These are phyloP conservation scores for Phytophthora multivora DNA, from an alignment of 352 stramenopile species.

Conservation along the genomic window DNA sequence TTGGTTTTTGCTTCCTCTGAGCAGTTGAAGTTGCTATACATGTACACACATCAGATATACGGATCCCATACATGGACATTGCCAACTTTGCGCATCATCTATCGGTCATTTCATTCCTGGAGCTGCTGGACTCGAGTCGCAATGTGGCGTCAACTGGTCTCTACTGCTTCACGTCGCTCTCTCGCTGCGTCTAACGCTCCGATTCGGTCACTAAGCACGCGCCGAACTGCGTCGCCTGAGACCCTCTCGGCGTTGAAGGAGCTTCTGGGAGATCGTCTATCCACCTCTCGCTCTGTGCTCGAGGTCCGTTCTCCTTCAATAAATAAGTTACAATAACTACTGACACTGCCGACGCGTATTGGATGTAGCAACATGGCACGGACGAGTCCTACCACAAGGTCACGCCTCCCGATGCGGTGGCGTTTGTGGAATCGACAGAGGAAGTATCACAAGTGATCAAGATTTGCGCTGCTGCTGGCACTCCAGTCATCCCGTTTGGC, in stretches of 20 bases:
- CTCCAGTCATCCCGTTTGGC: conserved; percentile 95
- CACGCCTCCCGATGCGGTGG: conserved; percentile 80
- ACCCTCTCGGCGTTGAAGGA: conserved; percentile 59
- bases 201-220: conserved; percentile 30
- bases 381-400: conserved; percentile 92
- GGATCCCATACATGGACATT: not conserved
- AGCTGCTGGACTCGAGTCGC: conserved; percentile 10
- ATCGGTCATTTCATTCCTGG: conserved; percentile 9
- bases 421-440: conserved; percentile 82
- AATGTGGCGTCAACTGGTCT: conserved; percentile 30
- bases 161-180: conserved; percentile 1
- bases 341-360: not conserved
- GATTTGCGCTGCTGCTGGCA: conserved; percentile 75
- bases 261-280: conserved; percentile 71
- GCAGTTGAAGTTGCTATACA: conserved; percentile 13
- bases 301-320: conserved; percentile 35
- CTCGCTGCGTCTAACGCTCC: not conserved
- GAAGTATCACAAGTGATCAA: conserved; percentile 91
- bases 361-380: conserved; percentile 72
- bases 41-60: conserved; percentile 14
- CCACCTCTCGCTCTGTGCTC: conserved; percentile 60
- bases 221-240: conserved; percentile 42
- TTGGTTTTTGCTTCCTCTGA: not conserved
- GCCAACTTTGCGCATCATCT: conserved; percentile 6
- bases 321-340: not conserved